Percentiles rank a stretch among this genome's conserved stretches.
These are phyloP conservation scores for Eucalyptus guilfoylei DNA, from an alignment of 345 rosid genomes.

Conservation along the genomic window DNA sequence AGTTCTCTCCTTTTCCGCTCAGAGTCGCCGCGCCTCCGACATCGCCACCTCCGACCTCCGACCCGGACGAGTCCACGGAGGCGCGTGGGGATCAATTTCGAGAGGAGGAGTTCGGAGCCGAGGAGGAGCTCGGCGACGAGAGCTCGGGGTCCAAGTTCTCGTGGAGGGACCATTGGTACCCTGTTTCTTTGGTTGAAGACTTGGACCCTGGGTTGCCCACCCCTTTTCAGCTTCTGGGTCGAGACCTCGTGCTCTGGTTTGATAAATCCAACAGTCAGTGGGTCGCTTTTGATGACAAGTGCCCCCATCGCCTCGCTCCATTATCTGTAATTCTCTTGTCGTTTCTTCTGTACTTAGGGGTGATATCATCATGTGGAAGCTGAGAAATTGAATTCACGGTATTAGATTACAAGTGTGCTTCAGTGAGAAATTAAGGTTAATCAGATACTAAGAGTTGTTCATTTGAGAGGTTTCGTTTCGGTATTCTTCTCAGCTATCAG, in stretches of 20 bases:
- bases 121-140: conserved; percentile 42
- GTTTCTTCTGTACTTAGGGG: not conserved
- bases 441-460: not conserved
- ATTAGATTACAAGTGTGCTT: not conserved
- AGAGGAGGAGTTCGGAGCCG: conserved; percentile 12
- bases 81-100: not conserved
- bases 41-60: conserved; percentile 19
- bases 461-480: not conserved
- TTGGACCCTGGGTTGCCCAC: conserved; percentile 69
- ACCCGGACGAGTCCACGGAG: not conserved
- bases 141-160: conserved; percentile 46
- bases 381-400: not conserved
- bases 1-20: conserved; percentile 3
- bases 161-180: conserved; percentile 99
- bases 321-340: conserved; percentile 47
- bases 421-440: not conserved
- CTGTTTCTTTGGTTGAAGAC: conserved; percentile 81
- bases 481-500: not conserved
- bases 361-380: not conserved
- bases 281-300: conserved; percentile 89
- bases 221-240: conserved; percentile 90
- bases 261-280: conserved; percentile 50
- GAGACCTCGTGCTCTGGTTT: conserved; percentile 91
- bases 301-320: conserved; percentile 97
- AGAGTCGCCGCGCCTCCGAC: conserved; percentile 60